Conservation (phyloP, 495 filamentous ascomycete genomes). For the Trichoderma reesei region DNA sequence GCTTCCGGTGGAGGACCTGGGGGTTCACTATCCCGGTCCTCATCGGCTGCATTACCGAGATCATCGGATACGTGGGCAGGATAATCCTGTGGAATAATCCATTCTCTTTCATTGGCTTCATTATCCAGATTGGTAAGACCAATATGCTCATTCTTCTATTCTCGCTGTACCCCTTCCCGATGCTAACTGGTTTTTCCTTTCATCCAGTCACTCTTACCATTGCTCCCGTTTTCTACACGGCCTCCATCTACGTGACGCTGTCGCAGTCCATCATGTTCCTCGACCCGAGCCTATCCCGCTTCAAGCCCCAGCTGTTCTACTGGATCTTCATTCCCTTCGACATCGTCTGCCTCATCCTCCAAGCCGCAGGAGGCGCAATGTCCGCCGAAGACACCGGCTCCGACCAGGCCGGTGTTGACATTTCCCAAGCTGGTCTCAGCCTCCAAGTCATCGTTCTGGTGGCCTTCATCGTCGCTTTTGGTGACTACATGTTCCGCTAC, state of each 20-base stretch:
- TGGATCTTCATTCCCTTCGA: constrained; percentile 47
- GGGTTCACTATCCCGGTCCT: constrained; percentile 31
- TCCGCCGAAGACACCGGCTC: constrained; percentile 20
- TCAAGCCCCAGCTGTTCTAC: constrained; percentile 43
- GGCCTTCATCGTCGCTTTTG: constrained; percentile 30
- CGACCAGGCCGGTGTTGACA: constrained; percentile 30
- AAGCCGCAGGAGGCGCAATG: constrained; percentile 42
- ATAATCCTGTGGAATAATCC: constrained; percentile 37
- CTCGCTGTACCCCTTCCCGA: background rate
- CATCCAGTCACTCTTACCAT: constrained; percentile 41
- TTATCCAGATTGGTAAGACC: constrained; percentile 37
- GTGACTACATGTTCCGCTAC: constrained; percentile 33
- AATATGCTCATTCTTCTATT: background rate
- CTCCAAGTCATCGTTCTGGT: constrained; percentile 37
- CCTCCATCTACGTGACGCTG: constrained; percentile 51
- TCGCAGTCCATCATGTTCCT: constrained; percentile 33
- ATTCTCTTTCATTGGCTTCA: constrained; percentile 36
- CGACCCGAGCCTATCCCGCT: constrained; percentile 38
- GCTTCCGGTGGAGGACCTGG: constrained; percentile 29
- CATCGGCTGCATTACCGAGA: constrained; percentile 25
- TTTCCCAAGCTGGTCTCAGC: constrained; percentile 40
- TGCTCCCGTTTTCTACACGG: constrained; percentile 47
- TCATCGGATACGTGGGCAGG: constrained; percentile 43
- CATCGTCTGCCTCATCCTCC: constrained; percentile 38
- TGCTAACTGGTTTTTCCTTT: background rate